Conservation (phyloP, 768 basidiomycete species). For the Pleurotus tuber-regium region DNA sequence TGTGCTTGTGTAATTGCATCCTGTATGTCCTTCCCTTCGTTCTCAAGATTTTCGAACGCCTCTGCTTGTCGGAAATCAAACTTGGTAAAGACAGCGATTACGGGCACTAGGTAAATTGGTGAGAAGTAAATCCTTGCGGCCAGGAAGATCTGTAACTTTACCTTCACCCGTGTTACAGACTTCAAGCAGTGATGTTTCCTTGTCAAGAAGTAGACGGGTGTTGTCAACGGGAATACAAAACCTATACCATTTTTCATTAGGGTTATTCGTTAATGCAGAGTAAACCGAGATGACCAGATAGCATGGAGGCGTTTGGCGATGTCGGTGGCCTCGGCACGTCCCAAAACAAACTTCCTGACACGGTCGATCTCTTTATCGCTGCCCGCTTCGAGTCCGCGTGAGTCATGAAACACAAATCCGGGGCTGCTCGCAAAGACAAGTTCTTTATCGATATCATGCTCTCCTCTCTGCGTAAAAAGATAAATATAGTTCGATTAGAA, state of each 20-base stretch:
- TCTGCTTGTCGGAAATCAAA: conserved; percentile 26
- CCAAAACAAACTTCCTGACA: conserved; percentile 28
- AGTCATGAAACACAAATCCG: conserved; percentile 40
- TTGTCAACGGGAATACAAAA: conserved; percentile 32
- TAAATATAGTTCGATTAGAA: too few species aligned
- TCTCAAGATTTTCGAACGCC: conserved; percentile 15
- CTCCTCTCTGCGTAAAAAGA: conserved; percentile 24
- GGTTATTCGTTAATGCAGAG: not conserved
- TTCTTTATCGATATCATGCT: conserved; percentile 28
- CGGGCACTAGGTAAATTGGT: conserved; percentile 27
- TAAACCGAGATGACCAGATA: conserved; percentile 29
- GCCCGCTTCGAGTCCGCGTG: conserved; percentile 39
- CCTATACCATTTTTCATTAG: conserved; percentile 24
- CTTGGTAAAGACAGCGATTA: conserved; percentile 37
- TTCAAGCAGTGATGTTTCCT: conserved; percentile 29
- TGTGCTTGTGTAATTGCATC: conserved; percentile 9
- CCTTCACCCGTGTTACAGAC: conserved; percentile 21
- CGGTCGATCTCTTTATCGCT: conserved; percentile 22
- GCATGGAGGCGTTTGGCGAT: conserved; percentile 31
- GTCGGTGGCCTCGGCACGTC: conserved; percentile 14
- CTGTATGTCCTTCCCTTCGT: conserved; percentile 10
- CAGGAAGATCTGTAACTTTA: conserved; percentile 9
- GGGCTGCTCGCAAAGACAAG: conserved; percentile 28
- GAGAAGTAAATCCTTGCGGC: not conserved
- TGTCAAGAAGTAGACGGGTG: conserved; percentile 21